Percentiles rank a stretch among this genome's conserved stretches.
These are phyloP conservation scores for Zasmidium cellare DNA, from an alignment of 2,329 filamentous ascomycete species.

Conservation along the genomic window DNA sequence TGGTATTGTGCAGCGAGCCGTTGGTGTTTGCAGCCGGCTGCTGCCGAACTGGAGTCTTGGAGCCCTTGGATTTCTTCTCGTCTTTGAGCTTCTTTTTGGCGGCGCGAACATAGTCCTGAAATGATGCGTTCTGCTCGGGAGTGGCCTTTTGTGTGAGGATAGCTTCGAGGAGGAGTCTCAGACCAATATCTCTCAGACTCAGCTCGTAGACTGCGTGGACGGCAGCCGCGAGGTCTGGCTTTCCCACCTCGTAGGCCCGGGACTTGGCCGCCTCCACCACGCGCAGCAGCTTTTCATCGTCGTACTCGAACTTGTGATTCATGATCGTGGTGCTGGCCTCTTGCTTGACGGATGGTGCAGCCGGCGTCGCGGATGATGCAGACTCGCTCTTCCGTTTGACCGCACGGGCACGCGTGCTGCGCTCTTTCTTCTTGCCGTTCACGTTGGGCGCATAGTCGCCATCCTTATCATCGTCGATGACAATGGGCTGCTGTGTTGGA, in stretches of 20 bases:
- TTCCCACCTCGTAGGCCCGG: constrained; percentile 40
- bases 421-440: constrained; percentile 35
- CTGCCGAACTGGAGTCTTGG: constrained; percentile 34
- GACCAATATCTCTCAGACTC: constrained; percentile 37
- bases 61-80: constrained; percentile 19
- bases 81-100: constrained; percentile 42
- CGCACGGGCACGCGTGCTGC: constrained; percentile 21
- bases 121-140: constrained; percentile 39
- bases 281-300: constrained; percentile 25
- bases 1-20: constrained; percentile 26
- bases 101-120: constrained; percentile 45
- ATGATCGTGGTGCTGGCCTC: background rate
- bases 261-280: constrained; percentile 46
- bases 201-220: constrained; percentile 45
- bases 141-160: constrained; percentile 44
- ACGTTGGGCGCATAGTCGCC: constrained; percentile 45
- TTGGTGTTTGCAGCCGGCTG: constrained; percentile 32
- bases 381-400: constrained; percentile 26
- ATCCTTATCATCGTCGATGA: constrained; percentile 47
- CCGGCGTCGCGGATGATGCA: constrained; percentile 22
- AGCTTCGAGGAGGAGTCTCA: constrained; percentile 44
- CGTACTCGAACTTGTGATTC: constrained; percentile 18
- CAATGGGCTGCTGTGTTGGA: constrained; percentile 31
- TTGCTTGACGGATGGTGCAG: constrained; percentile 7
- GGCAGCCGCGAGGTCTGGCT: constrained; percentile 40